Evolutionary conservation across 2,329 filamentous ascomycete genomes (phyloP), one percentile per base, ranked within the genome.

Genomic region (Hysterium pulicare): DNA sequence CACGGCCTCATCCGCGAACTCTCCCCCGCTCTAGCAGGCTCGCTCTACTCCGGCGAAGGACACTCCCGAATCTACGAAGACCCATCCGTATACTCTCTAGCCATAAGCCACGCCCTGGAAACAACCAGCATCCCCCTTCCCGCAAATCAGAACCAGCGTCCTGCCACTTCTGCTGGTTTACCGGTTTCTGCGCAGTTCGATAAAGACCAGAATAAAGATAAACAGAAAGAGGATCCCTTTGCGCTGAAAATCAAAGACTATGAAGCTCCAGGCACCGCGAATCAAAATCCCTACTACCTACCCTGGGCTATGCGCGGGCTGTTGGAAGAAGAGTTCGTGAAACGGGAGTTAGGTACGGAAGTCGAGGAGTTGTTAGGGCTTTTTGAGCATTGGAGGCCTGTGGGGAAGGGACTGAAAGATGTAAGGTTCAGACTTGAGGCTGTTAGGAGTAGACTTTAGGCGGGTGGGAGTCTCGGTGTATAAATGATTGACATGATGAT

Each of bases 291-390:
- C 0, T 97, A 91, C 59, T 84, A 93, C 42, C 72, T 98, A 11
- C 93, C 93, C 0, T 98, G 94, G 84, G 91, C 93, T 26, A 93
- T 98, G 83, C 81, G 93, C 6, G 93, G 93, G 0, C 71, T 98
- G 44, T 71, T 98, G 2, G 93, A 97, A 62, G 93, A 98, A 64
- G 86, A 93, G 15, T 82, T 89, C 57, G 91, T 97, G 19, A 90
- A 86, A 64, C 87, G 81, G 17, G 86, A 94, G 60, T 70, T 95
- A 15, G 81, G 81, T 23, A 70, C 76, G 2, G 93, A 98, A 69
- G 89, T 88, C 5, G 79, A 80, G 46, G 80, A 89, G 58, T 68
- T 98, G 38, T 72, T 98, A n/a, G 75, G 74, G 46, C 83, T 95
- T 65, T 98, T 97, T 66, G 90, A 97, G 62, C 82, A 87, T 40